Base-by-base conservation (phyloP, 495 filamentous ascomycete species). In the Podospora sp. region DNA sequence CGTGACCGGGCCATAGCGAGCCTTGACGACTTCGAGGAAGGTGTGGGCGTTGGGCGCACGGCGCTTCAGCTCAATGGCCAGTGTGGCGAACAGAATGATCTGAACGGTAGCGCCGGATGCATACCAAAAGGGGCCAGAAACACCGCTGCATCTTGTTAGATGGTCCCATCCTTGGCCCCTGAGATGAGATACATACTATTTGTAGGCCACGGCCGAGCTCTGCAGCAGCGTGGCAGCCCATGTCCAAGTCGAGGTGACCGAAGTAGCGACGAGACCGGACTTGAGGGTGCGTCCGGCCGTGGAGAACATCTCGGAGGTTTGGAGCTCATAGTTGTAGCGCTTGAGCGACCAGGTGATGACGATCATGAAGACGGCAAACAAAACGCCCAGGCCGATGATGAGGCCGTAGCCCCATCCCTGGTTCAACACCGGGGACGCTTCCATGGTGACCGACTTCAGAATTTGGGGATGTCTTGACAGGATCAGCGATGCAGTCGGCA, bases 31-130 rank as follows among this genome's bases (percentile, higher is more conserved):
- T 55, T 83, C 80, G 0, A 83, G 71, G 21, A 79, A 79, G 2
- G 81, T 84, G 68, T 82, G 79, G 6, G 81, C 81, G 51, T 79
- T 75, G 0, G 80, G 80, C 12, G 81, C 79, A 65, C 79, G 81
- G n/a, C 72, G 66, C 63, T 85, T 85, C 66, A 80, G 75, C 20
- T 80, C 78, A 25, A 83, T 78, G n/a, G 80, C 81, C 21, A 82
- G 70, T 1, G 81, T 66, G 1, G 81, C 79, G 50, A 84, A 84
- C 51, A 83, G 75, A 21, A 81, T 73, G 62, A 83, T 82, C 76
- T 83, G 82, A 0, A 75, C 75, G 36, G 80, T 81, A 20, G 76
- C 81, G 18, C 79, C 77, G 24, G 79, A 79, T 36, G 76, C 81
- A 61, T 82, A 82, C 78, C 81, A 83, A 55, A 83, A 65, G 0